Evolutionary conservation across 2,329 filamentous ascomycete genomes (phyloP), one percentile per base, ranked within the genome.

Genomic region (Rutstroemia sydowiana): DNA sequence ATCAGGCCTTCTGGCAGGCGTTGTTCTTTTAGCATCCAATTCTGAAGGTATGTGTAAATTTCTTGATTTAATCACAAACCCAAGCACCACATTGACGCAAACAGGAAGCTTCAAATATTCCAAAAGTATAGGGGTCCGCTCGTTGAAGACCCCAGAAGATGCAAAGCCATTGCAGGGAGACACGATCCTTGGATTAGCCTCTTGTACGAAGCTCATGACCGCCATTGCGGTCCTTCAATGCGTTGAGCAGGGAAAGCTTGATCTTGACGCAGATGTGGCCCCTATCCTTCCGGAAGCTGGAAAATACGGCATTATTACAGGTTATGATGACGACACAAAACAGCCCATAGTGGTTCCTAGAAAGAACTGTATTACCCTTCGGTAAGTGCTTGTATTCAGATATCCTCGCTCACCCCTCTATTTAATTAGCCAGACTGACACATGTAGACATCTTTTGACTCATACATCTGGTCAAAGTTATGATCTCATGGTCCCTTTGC

Each of bases 121-220:
- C 30, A 65, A 66, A 48, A 48, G 61, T 1, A 68, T 72, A 31
- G 70, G 70, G 2, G 55, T 51, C 5, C 62, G 63, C 1, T 65
- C 65, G n/a, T 56, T 75, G 71, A 72, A 81, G 7, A 76, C 74
- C 0, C 76, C 74, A 56, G 23, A 8, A 26, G 78, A 77, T n/a
- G 28, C 26, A 4, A 73, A 79, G 45, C 69, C 74, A 3, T 80
- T 86, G 75, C 74, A 74, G 0, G 65, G 79, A 0, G 80, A 87
- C 37, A 79, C 71, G 5, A 68, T 80, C 0, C 86, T 82, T 60
- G 80, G 75, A 75, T 69, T 81, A 3, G 78, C 77, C 0, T 79
- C 76, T 0, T 78, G 75, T 59, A 79, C 78, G 13, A 81, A 82
- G 65, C 69, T 80, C 64, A 63, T 80, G 5, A 68, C 71, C 0